Evolutionary conservation across 192 early-diverging fungal genomes (phyloP), one percentile per base, ranked within the genome.

Genomic region (Gorgonomyces haynaldii): DNA sequence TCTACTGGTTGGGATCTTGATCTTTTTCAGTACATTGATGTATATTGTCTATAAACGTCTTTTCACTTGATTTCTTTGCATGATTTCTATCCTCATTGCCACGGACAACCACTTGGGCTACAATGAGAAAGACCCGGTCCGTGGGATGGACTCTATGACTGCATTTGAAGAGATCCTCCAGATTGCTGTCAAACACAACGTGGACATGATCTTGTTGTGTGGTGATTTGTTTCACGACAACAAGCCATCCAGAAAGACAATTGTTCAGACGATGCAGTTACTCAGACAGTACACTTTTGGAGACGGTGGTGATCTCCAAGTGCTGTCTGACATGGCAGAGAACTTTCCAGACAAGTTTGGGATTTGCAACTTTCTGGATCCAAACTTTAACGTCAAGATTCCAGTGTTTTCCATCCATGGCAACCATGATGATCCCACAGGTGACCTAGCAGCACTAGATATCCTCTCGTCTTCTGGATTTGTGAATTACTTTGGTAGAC

Each of bases 161-260:
- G 70, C 91, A 13, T 93, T 97, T 64, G 78, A 76, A 51, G 93
- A 97, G 59, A 86, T 97, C n/a, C 69, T 97, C 21, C 45, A 76
- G 29, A 40, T 89, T 1, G 93, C 88, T 10, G 3, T 25, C 1
- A 12, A 15, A 8, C 22, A 23, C 15, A 31, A 48, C 7, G 93
- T 87, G 3, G 93, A 97, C 66, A 84, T 94, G 67, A 70, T 97
- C 4, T 66, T 97, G 16, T 67, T 97, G 3, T 90, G 89, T 19
- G 93, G 93, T 16, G 93, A 97, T 64, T 74, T 97, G 16, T 97
- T 94, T 64, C 91, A 97, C 64, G 89, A 94, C 46, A 95, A 91
- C 68, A 80, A 80, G 50, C 93, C 93, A 4, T 87, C 89, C 25
- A 71, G 85, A 9, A 77, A 81, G 34, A 70, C 76, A 23, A 54